Percentiles rank a stretch among this genome's conserved stretches.
phyloP scores from a whole-genome alignment of 2,329 filamentous ascomycete genomes.

The Ilyonectria mors-panacis region DNA sequence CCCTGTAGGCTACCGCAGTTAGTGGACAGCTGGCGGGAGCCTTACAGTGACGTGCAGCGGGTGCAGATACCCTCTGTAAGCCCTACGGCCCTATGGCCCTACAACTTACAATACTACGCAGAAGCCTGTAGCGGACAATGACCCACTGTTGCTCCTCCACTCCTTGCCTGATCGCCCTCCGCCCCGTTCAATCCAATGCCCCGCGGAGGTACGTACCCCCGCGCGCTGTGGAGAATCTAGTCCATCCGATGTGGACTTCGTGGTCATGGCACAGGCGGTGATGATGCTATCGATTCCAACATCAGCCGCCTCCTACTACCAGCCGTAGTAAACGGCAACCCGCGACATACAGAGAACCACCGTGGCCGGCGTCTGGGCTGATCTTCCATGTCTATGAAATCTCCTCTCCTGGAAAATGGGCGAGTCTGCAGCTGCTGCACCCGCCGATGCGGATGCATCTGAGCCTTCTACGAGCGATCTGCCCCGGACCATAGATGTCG shows the following conservation, averaged over 20 bases:
- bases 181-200: neutral
- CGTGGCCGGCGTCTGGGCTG: constrained; percentile 5
- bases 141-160: neutral
- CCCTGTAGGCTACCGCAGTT: neutral
- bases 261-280: neutral
- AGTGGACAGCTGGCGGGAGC: neutral
- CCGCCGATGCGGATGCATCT: constrained; percentile 50
- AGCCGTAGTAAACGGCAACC: constrained; percentile 12
- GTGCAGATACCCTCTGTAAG: neutral
- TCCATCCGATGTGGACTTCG: constrained; percentile 1
- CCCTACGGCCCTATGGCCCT: neutral
- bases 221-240: constrained; percentile 17
- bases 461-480: constrained; percentile 48
- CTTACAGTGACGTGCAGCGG: neutral
- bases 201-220: constrained; percentile 24
- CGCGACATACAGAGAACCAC: constrained; percentile 20
- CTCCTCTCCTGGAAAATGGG: constrained; percentile 46
- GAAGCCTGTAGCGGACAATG: neutral
- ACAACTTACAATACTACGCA: neutral
- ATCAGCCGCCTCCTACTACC: constrained; percentile 7
- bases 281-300: constrained; percentile 18
- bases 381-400: constrained; percentile 45
- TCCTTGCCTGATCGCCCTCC: constrained; percentile 3
- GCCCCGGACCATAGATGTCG: constrained; percentile 65
- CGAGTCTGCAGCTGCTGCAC: constrained; percentile 50